Percentiles rank a stretch among this genome's conserved stretches.
Evolutionary conservation across 768 basidiomycete genomes (phyloP).

Genomic region (Mycena floridula): DNA sequence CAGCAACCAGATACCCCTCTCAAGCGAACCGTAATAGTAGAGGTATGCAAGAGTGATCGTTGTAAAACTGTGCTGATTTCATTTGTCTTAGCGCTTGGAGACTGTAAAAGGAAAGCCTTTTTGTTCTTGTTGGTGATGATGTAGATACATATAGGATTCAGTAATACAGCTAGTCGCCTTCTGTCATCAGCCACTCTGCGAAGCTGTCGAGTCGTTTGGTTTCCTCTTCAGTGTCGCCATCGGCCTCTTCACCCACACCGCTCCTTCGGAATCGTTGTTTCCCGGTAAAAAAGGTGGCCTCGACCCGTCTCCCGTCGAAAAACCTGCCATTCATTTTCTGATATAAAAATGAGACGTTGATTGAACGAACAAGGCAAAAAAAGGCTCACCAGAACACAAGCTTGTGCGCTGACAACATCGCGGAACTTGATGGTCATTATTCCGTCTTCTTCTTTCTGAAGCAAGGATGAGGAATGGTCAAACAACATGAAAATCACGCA

Average conservation of each 20-base stretch:
- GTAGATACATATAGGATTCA: neutral
- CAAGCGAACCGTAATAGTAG: constrained; percentile 61
- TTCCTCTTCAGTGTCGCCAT: constrained; percentile 68
- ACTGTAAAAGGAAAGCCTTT: constrained; percentile 63
- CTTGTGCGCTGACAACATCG: constrained; percentile 88
- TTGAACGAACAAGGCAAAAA: constrained; percentile 1
- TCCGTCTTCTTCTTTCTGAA: constrained; percentile 86
- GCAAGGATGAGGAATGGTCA: constrained; percentile 1
- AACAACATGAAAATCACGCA: constrained; percentile 32
- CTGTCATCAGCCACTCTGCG: constrained; percentile 79
- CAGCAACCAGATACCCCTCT: constrained; percentile 30
- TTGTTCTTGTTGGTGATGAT: constrained; percentile 59
- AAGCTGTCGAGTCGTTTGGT: constrained; percentile 84
- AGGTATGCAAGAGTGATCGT: constrained; percentile 38
- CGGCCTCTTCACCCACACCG: constrained; percentile 58
- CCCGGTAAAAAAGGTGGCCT: constrained; percentile 78
- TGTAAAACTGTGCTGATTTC: constrained; percentile 2
- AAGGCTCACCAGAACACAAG: constrained; percentile 72
- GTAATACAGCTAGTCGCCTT: constrained; percentile 50
- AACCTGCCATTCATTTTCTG: constrained; percentile 95
- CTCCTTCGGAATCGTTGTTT: constrained; percentile 77
- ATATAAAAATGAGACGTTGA: constrained; percentile 1
- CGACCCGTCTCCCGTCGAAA: constrained; percentile 79
- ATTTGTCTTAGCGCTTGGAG: constrained; percentile 56
- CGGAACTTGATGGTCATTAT: constrained; percentile 96